Evolutionary conservation across 2,329 filamentous ascomycete genomes (phyloP).

Genomic region (Stenocarpella maydis): DNA sequence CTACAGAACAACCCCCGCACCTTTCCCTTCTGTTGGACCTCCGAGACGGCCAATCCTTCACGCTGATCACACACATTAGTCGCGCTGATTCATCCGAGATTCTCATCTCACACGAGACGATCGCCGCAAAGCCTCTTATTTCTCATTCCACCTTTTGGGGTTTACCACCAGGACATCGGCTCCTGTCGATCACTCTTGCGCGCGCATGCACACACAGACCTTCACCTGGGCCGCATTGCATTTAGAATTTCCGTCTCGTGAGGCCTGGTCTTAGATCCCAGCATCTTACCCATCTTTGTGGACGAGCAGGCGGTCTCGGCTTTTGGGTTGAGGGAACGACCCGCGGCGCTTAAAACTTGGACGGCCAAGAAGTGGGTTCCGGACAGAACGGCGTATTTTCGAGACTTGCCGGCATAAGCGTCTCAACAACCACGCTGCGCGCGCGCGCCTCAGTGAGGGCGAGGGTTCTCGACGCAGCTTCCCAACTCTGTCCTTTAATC

Average conservation of each 20-base stretch:
- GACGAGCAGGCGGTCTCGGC: conserved; percentile 23
- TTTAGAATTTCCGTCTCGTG: conserved; percentile 14
- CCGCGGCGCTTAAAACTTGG: conserved; percentile 23
- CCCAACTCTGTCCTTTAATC: not conserved
- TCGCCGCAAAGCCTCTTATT: conserved; percentile 28
- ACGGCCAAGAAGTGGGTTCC: conserved; percentile 14
- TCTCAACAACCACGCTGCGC: conserved; percentile 3
- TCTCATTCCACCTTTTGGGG: conserved; percentile 25
- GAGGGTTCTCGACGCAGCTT: not conserved
- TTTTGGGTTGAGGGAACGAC: conserved; percentile 3
- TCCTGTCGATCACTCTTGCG: conserved; percentile 25
- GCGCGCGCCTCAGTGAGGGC: conserved; percentile 3
- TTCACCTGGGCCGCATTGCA: conserved; percentile 23
- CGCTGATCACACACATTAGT: conserved; percentile 37
- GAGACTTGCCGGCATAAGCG: conserved; percentile 15
- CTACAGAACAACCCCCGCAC: conserved; percentile 22
- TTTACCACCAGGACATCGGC: conserved; percentile 25
- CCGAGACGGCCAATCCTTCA: conserved; percentile 31
- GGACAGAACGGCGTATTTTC: conserved; percentile 13
- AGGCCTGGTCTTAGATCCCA: conserved; percentile 17
- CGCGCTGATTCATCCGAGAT: conserved; percentile 34
- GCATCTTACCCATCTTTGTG: conserved; percentile 21
- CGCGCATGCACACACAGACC: conserved; percentile 22
- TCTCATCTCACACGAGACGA: conserved; percentile 35
- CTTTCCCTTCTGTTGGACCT: conserved; percentile 25